Evolutionary conservation across 2,329 filamentous ascomycete species (phyloP), one percentile per base, ranked within the genome.

Genomic region (Didymella pomorum): DNA sequence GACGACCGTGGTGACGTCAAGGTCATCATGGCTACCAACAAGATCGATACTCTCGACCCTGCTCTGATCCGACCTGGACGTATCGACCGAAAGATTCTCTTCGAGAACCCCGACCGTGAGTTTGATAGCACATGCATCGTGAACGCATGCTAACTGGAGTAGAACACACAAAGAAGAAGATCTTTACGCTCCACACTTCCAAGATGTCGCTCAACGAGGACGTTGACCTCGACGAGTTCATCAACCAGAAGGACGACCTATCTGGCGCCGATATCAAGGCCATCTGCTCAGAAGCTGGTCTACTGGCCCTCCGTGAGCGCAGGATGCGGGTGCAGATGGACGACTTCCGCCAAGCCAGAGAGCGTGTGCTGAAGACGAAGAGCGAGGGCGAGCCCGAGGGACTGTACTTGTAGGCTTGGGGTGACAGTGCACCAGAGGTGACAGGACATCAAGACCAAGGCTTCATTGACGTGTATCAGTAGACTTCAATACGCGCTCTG

Each of bases 21-120:
- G 84, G 95, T 99, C 62, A 94, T 99, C 78, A 98, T 99, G 93
- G 96, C 95, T 12, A 99, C 95, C 67, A 99, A 99, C 88, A 99
- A 99, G 87, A 99, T 99, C 68, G 96, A 99, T 69, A 96, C 92
- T 4, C 85, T 99, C 26, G 96, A 99, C 74, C 95, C 95, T 54
- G 95, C 95, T 18, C 84, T 99, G 68, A 99, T 99, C 75, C 90
- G 95, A 67, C 95, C 95, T 43, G 95, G 95, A 64, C 93, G 95
- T 85, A 99, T 99, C 78, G 95, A 99, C 79, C 89, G 95, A 71
- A 99, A 99, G 86, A 99, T 99, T 76, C 81, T 90, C 64, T 90
- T 90, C 64, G 87, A 90, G 79, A 89, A 88, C 71, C 87, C 87
- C 23, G 87, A 90, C 69, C 87, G 85, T 87, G 78, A 79, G 84